Conservation (phyloP, 352 stramenopile species). For the Pythium aphanidermatum region DNA sequence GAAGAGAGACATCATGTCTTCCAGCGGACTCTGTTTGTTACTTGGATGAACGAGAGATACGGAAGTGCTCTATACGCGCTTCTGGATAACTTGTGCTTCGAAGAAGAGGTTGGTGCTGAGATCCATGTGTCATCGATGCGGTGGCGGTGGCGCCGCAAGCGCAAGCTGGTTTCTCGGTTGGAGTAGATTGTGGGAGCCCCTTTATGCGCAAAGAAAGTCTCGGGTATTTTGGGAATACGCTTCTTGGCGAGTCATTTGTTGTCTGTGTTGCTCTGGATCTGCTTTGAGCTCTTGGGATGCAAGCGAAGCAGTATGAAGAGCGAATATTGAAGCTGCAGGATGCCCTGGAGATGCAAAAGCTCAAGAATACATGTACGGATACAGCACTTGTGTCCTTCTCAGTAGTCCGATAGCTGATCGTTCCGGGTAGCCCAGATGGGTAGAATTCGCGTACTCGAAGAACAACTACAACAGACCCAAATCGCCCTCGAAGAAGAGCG, state of each 20-base stretch:
- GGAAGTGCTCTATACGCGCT: conserved; percentile 78
- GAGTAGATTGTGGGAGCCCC: conserved; percentile 22
- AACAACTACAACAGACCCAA: conserved; percentile 58
- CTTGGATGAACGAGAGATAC: conserved; percentile 83
- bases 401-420: no score
- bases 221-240: conserved; percentile 1
- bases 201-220: neutral
- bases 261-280: no score
- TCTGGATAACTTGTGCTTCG: conserved; percentile 83
- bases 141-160: conserved; percentile 84
- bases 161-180: conserved; percentile 76
- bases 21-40: conserved; percentile 54
- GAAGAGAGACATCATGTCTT: conserved; percentile 59
- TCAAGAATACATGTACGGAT: conserved; percentile 69
- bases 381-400: neutral
- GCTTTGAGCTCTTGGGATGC: conserved; percentile 38
- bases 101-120: conserved; percentile 71
- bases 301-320: conserved; percentile 64
- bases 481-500: conserved; percentile 61
- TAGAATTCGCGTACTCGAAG: conserved; percentile 54
- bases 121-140: conserved; percentile 81
- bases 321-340: conserved; percentile 76
- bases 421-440: conserved; percentile 46
- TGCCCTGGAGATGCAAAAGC: conserved; percentile 69
- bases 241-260: no score